Percentiles rank a stretch among this genome's conserved stretches.
phyloP scores from a whole-genome alignment of 2,329 filamentous ascomycete genomes.

The Tympanopsis confertula region DNA sequence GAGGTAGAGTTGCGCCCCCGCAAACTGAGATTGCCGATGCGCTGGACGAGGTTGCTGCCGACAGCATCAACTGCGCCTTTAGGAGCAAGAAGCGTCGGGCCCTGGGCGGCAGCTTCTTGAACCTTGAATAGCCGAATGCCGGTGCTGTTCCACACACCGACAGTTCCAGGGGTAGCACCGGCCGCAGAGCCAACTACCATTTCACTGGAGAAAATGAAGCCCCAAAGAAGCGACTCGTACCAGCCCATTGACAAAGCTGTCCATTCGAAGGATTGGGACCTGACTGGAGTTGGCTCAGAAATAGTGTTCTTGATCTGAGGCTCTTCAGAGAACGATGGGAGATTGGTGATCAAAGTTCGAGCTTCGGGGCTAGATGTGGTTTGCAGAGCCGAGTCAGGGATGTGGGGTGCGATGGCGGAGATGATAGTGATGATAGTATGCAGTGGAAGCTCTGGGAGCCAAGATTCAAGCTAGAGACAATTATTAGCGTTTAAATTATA shows the following conservation, averaged over 20 bases:
- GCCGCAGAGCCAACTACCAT: slow-evolving; percentile 59
- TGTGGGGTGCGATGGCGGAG: slow-evolving; percentile 44
- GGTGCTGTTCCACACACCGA: slow-evolving; percentile 90
- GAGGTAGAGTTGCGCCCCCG: slow-evolving; percentile 26
- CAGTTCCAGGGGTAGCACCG: slow-evolving; percentile 46
- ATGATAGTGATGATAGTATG: slow-evolving; percentile 77
- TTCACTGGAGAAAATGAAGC: slow-evolving; percentile 81
- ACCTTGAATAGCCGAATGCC: slow-evolving; percentile 79
- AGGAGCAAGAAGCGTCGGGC: slow-evolving; percentile 72
- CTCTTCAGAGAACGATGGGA: slow-evolving; percentile 28
- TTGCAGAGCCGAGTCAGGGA: slow-evolving; percentile 32
- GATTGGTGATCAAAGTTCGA: slow-evolving; percentile 12
- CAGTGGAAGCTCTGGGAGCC: slow-evolving; percentile 82
- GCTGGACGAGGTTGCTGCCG: slow-evolving; percentile 75
- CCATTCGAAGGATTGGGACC: slow-evolving; percentile 90
- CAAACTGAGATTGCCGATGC: slow-evolving; percentile 73
- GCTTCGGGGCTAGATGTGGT: slow-evolving; percentile 27
- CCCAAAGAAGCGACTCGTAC: slow-evolving; percentile 93
- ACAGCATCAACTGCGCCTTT: slow-evolving; percentile 88
- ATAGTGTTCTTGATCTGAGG: slow-evolving; percentile 52
- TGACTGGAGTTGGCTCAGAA: slow-evolving; percentile 63
- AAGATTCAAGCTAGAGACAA: slow-evolving; percentile 20
- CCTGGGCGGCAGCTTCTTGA: slow-evolving; percentile 69
- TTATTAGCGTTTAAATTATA: not conserved
- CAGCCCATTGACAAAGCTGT: slow-evolving; percentile 79